Conservation (phyloP, 2,329 filamentous ascomycete species). For the Venturia oleaginea region DNA sequence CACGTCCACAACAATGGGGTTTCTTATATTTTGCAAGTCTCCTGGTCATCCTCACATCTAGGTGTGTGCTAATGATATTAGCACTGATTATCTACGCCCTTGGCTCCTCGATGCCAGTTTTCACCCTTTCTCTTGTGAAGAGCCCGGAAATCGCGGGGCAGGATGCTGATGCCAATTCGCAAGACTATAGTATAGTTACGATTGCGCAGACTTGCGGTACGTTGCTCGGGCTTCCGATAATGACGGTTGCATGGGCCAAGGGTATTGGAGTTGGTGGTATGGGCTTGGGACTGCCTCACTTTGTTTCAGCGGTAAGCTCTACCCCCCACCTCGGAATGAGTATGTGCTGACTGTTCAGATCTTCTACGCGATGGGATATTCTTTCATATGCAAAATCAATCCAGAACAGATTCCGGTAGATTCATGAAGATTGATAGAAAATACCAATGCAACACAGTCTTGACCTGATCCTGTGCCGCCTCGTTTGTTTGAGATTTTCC, state of each 20-base stretch:
- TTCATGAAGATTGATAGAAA: background rate
- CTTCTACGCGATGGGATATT: background rate
- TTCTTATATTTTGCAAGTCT: constrained; percentile 18
- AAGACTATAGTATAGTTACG: constrained; percentile 31
- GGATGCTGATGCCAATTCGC: constrained; percentile 20
- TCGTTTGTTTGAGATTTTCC: background rate
- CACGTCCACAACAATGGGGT: constrained; percentile 18
- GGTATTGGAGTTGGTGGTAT: constrained; percentile 26
- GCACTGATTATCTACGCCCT: constrained; percentile 29
- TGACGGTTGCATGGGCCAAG: constrained; percentile 28
- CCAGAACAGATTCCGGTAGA: background rate
- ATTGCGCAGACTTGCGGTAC: constrained; percentile 28
- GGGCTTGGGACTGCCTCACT: constrained; percentile 28
- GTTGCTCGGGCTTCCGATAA: constrained; percentile 27
- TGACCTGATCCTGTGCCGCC: background rate
- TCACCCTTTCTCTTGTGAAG: constrained; percentile 30
- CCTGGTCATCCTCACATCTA: background rate
- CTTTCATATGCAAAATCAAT: background rate
- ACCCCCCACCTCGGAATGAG: background rate
- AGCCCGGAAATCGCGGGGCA: constrained; percentile 20
- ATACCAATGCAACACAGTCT: background rate
- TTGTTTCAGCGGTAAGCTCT: constrained; percentile 25
- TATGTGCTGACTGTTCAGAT: background rate
- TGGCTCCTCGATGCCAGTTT: constrained; percentile 30
- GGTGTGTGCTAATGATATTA: constrained; percentile 16